Conservation (phyloP, 192 early-diverging fungal genomes). For the Gryganskiella cystojenkinii region DNA sequence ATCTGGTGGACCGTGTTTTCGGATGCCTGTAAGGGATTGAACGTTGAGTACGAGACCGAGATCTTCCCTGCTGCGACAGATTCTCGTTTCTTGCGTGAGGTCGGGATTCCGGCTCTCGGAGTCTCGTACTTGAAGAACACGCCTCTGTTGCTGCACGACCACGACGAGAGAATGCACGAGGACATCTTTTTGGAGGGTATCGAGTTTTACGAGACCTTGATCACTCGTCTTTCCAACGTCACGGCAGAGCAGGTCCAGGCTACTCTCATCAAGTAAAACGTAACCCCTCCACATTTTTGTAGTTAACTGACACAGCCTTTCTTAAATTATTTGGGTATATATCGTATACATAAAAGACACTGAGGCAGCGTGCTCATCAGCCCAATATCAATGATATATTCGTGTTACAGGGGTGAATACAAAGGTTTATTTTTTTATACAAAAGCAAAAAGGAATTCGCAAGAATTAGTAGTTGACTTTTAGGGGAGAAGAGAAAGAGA, state of each 20-base stretch:
- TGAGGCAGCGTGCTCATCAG: too few species aligned
- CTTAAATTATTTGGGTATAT: too few species aligned
- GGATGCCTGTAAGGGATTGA: conserved; percentile 62
- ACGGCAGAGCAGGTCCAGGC: conserved; percentile 43
- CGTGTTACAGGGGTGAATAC: too few species aligned
- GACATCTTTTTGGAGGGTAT: conserved; percentile 78
- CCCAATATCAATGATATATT: too few species aligned
- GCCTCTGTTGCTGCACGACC: conserved; percentile 85
- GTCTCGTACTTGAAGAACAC: conserved; percentile 85
- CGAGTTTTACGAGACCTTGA: conserved; percentile 75
- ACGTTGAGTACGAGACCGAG: conserved; percentile 69
- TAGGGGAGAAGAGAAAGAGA: too few species aligned
- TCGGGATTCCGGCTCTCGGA: conserved; percentile 84
- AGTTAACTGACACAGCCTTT: too few species aligned
- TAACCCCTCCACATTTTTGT: background rate
- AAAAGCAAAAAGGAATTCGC: too few species aligned
- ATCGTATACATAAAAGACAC: too few species aligned
- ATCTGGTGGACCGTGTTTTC: conserved; percentile 76
- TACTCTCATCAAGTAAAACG: conserved; percentile 33
- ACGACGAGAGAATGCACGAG: conserved; percentile 87
- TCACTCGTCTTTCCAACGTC: conserved; percentile 65
- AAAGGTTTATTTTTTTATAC: too few species aligned
- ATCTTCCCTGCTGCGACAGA: conserved; percentile 92
- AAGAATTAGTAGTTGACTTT: too few species aligned
- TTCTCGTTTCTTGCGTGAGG: conserved; percentile 78